Percentiles rank a stretch among this genome's conserved stretches.
phyloP scores from a whole-genome alignment of 1,139 yeast species.

The Yamadazyma jaroonii region DNA sequence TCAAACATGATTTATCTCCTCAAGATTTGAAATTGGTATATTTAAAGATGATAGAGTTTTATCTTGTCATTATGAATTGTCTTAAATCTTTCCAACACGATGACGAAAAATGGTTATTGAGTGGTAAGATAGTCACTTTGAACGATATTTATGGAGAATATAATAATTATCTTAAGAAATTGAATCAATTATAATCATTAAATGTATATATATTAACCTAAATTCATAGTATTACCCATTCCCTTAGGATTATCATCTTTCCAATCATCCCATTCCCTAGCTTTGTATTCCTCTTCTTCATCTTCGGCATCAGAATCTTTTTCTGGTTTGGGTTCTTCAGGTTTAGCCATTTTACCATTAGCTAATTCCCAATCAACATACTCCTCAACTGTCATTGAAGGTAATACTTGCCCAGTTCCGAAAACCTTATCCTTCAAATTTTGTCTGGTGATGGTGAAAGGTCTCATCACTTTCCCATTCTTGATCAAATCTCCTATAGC shows the following conservation, averaged over 20 bases:
- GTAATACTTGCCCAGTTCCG: constrained; percentile 91
- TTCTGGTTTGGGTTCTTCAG: constrained; percentile 37
- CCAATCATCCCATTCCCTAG: constrained; percentile 91
- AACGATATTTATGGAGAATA: constrained; percentile 11
- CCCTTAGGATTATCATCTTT: constrained; percentile 84
- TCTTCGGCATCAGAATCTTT: constrained; percentile 44
- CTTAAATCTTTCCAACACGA: constrained; percentile 41
- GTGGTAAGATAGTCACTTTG: constrained; percentile 10
- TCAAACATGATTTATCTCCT: constrained; percentile 18
- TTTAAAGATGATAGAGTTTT: constrained; percentile 40
- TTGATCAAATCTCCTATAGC: constrained; percentile 42
- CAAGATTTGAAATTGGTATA: constrained; percentile 26
- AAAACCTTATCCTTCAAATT: constrained; percentile 63
- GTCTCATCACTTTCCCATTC: constrained; percentile 76
- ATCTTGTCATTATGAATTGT: constrained; percentile 48
- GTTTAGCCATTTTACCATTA: constrained; percentile 73
- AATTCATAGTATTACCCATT: constrained; percentile 84
- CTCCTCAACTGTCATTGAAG: constrained; percentile 95
- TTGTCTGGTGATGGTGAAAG: constrained; percentile 76
- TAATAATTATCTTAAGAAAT: constrained; percentile 8
- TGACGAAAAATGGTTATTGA: constrained; percentile 57
- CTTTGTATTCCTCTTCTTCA: constrained; percentile 47
- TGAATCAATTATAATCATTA: background rate
- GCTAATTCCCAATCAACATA: constrained; percentile 81
- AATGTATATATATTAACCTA: constrained; percentile 47